Percentiles rank a stretch among this genome's conserved stretches.
Evolutionary conservation across 139 green algal species (phyloP).

Genomic region (Tetradesmus obliquus): DNA sequence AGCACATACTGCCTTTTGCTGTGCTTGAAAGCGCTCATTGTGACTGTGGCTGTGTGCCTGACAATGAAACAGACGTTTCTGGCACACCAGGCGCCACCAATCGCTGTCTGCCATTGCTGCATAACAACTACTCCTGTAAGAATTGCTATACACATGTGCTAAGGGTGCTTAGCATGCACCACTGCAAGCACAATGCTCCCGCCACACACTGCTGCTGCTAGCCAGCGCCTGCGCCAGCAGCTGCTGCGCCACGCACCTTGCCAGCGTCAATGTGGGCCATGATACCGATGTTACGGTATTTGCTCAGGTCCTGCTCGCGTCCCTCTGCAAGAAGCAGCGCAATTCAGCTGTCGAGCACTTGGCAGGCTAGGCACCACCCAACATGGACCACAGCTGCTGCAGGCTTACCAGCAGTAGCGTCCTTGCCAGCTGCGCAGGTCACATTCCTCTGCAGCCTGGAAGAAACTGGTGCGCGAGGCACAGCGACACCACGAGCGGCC

Average conservation of each 20-base stretch:
- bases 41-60: too few species aligned
- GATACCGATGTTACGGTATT: conserved; percentile 99
- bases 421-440: conserved; percentile 50
- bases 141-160: neutral
- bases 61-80: too few species aligned
- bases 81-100: too few species aligned
- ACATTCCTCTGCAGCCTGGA: conserved; percentile 23
- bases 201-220: neutral
- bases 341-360: neutral
- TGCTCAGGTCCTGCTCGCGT: conserved; percentile 77
- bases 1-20: too few species aligned
- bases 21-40: too few species aligned
- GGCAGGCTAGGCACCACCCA: neutral
- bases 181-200: neutral
- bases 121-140: neutral
- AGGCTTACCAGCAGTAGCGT: conserved; percentile 21
- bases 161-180: neutral
- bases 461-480: neutral
- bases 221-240: neutral
- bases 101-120: too few species aligned
- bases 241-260: conserved; percentile 71
- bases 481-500: conserved; percentile 15
- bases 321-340: neutral
- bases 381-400: neutral
- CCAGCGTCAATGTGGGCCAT: conserved; percentile 98